Conservation (phyloP, 2,329 filamentous ascomycete genomes). For the Paecilomyces sp. region DNA sequence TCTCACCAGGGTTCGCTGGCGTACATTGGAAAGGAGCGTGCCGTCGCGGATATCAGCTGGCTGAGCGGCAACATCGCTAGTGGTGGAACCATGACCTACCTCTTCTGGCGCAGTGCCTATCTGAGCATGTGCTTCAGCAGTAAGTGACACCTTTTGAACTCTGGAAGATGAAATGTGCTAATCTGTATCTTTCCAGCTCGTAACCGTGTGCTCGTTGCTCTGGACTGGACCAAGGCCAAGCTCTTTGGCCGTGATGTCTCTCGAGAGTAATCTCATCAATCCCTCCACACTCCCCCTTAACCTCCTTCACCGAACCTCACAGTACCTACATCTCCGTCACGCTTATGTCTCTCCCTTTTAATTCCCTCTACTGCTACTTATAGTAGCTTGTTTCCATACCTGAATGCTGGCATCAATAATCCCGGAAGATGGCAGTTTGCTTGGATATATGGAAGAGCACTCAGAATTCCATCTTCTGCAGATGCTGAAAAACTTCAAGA, state of each 20-base stretch:
- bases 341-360: neutral
- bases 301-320: neutral
- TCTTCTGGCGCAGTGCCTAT: conserved; percentile 98
- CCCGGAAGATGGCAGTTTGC: neutral
- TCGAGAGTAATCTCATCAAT: conserved; percentile 30
- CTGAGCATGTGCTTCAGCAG: conserved; percentile 99
- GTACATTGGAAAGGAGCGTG: conserved; percentile 97
- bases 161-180: neutral
- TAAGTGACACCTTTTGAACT: conserved; percentile 47
- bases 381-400: neutral
- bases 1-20: conserved; percentile 94
- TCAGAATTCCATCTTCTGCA: neutral
- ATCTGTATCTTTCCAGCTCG: conserved; percentile 53
- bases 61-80: conserved; percentile 93
- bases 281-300: neutral
- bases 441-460: neutral
- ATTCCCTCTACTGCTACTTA: neutral
- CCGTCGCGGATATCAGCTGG: conserved; percentile 95
- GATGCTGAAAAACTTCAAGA: neutral
- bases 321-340: neutral
- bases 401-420: neutral
- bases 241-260: conserved; percentile 87
- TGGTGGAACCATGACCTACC: conserved; percentile 88
- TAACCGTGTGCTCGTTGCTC: conserved; percentile 83
- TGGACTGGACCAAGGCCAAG: conserved; percentile 97